Conservation (phyloP, 176 grass and related monocot genomes). For the Oryza glumipatula region DNA sequence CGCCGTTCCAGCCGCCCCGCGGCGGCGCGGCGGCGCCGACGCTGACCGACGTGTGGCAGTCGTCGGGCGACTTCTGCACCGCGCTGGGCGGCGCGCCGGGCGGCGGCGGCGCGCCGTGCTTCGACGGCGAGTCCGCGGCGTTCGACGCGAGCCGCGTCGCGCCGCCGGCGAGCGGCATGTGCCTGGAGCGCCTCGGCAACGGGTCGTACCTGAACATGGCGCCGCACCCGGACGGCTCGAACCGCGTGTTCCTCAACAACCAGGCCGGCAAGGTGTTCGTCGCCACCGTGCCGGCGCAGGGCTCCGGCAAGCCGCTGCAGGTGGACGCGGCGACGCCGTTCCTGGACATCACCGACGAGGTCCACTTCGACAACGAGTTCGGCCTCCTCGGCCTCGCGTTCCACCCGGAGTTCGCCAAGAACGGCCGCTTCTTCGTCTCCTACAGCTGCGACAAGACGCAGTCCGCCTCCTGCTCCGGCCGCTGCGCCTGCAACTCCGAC, state of each 20-base stretch:
- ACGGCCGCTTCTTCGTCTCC: constrained; percentile 91
- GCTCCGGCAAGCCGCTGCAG: constrained; percentile 46
- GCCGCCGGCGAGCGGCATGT: constrained; percentile 65
- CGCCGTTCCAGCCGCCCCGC: constrained; percentile 59
- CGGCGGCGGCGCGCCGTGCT: constrained; percentile 46
- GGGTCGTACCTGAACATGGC: constrained; percentile 77
- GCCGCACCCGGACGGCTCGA: constrained; percentile 82
- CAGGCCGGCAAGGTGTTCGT: constrained; percentile 78
- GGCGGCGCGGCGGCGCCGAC: constrained; percentile 38
- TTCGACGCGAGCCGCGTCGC: constrained; percentile 43
- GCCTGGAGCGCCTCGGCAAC: constrained; percentile 85
- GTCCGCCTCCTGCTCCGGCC: constrained; percentile 66
- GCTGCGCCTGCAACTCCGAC: constrained; percentile 92
- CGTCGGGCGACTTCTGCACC: constrained; percentile 58
- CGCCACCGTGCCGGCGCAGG: constrained; percentile 60
- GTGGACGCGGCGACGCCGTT: constrained; percentile 56
- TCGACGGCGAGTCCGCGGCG: constrained; percentile 55
- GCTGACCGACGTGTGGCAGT: constrained; percentile 72
- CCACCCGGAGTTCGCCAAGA: constrained; percentile 71
- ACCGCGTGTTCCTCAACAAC: constrained; percentile 63
- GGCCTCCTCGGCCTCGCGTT: constrained; percentile 74
- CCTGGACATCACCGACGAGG: constrained; percentile 84
- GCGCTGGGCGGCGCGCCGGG: constrained; percentile 43
- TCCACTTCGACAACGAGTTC: constrained; percentile 63
- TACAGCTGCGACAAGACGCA: constrained; percentile 86